Base-by-base conservation (phyloP, 1,139 yeast species). In the Diutina siamensis region DNA sequence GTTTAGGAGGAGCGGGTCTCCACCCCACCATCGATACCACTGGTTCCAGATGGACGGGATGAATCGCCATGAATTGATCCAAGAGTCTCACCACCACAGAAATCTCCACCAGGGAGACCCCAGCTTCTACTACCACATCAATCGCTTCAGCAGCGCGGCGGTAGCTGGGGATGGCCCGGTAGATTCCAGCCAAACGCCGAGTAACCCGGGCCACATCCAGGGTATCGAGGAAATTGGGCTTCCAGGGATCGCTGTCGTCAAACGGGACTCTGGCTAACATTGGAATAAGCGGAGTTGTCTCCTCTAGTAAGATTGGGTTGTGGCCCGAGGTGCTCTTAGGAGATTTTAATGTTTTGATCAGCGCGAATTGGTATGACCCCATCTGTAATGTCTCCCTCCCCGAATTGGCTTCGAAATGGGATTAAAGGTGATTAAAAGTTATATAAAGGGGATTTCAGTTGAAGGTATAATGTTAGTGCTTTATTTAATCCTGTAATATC, bases 211-310 rank as follows among this genome's bases (percentile, higher is more conserved):
- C 32, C 15, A 38, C 33, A 25, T 38, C 33, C 32, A 25, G 32
- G 42, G 31, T 25, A n/a, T 25, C 42, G 32, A 38, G 32, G 32
- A 38, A 38, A 38, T 38, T 38, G 20, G 42, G 42, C 33, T 38
- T 38, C 42, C 42, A 38, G 19, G 42, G 42, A 25, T 38, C 42
- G 31, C 25, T 17, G 32, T 38, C 32, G 32, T 38, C 42, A 38
- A 38, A 38, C 20, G 18, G 42, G 42, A 38, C 42, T 22, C 20
- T 38, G 42, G 42, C 42, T 21, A 38, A 38, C 42, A 38, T 38
- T 25, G 28, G 28, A 25, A 25, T 25, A 25, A 25, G 28, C 28
- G 28, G 28, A 25, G 28, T 25, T 25, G 28, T 25, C 28, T 31
- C 34, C 34, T 31, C 34, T 7, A 7, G 5, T 13, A 12, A 31